phyloP scores from a whole-genome alignment of 2,329 filamentous ascomycete species.

The Thielaviopsis ethacetica region DNA sequence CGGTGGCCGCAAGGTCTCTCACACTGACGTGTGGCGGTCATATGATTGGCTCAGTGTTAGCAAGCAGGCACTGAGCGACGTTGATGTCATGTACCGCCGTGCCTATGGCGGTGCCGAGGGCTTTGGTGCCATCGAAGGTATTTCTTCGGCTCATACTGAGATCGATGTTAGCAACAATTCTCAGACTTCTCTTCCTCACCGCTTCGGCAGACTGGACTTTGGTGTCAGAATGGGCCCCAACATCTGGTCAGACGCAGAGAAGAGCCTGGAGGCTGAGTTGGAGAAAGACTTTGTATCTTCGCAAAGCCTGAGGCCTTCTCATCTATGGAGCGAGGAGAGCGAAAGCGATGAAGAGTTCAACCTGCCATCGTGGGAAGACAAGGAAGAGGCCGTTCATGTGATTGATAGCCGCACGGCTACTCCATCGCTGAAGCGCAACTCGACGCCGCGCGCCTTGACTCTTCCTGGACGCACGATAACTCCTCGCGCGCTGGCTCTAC shows the following conservation, averaged over 20 bases:
- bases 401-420: neutral
- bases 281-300: neutral
- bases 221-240: neutral
- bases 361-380: slow-evolving; percentile 12
- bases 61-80: slow-evolving; percentile 32
- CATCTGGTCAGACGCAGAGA: neutral
- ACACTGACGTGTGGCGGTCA: slow-evolving; percentile 33
- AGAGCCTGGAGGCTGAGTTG: neutral
- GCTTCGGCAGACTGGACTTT: neutral
- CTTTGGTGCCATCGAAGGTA: slow-evolving; percentile 29
- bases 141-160: slow-evolving; percentile 12
- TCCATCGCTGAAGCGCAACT: slow-evolving; percentile 7
- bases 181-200: neutral
- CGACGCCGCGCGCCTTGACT: slow-evolving; percentile 3
- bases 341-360: slow-evolving; percentile 8
- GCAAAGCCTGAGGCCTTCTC: neutral
- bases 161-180: neutral
- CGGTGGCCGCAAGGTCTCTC: slow-evolving; percentile 31
- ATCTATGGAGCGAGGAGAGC: neutral
- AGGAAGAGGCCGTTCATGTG: slow-evolving; percentile 13
- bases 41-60: slow-evolving; percentile 42
- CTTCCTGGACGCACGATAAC: neutral
- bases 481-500: neutral
- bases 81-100: slow-evolving; percentile 38
- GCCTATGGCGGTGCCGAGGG: slow-evolving; percentile 35